Evolutionary conservation across 2,329 filamentous ascomycete genomes (phyloP), one percentile per base, ranked within the genome.

Genomic region (Xylaria polymorpha): DNA sequence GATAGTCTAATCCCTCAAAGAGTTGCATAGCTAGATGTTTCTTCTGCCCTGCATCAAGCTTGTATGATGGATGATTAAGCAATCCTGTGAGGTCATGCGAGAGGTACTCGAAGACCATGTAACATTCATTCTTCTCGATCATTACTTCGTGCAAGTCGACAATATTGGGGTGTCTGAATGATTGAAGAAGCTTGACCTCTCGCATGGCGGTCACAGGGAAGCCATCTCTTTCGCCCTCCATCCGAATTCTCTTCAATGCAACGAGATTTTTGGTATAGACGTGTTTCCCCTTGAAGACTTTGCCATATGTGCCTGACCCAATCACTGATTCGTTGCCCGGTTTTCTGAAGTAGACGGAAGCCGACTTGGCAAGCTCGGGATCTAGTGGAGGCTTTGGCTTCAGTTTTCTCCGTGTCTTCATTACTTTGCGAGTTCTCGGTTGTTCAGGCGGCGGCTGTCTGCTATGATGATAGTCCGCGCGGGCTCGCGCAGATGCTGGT

Each of bases 61-160:
- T 91, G 81, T 97, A 99, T 0, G 91, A 92, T 0, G 96, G 96
- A 77, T 99, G 96, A 76, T 98, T 98, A 69, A 99, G 88, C 39
- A 99, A 85, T 15, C 96, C 96, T 2, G 96, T 99, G 69, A 99
- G 84, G 79, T 99, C 96, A 79, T 99, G 96, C 1, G 96, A 95
- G 39, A 98, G 86, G 78, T 99, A 99, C 80, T 99, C 96, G 73
- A 99, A 99, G 3, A 99, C 96, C 96, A 99, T 99, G 81, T 97
- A 99, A 80, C 96, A 99, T 81, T 98, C 94, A 74, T 98, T 98
- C 78, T 92, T 93, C 82, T 99, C 96, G 1, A 99, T 96, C 96
- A 99, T 99, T 73, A 97, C 93, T 81, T 97, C 94, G 73, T 92
- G 89, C 20, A 97, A 83, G 48, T 90, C 90, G 66, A 97, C 93